Evolutionary conservation across 2,329 filamentous ascomycete species (phyloP), one percentile per base, ranked within the genome.

Genomic region (Erysiphe pulchra): DNA sequence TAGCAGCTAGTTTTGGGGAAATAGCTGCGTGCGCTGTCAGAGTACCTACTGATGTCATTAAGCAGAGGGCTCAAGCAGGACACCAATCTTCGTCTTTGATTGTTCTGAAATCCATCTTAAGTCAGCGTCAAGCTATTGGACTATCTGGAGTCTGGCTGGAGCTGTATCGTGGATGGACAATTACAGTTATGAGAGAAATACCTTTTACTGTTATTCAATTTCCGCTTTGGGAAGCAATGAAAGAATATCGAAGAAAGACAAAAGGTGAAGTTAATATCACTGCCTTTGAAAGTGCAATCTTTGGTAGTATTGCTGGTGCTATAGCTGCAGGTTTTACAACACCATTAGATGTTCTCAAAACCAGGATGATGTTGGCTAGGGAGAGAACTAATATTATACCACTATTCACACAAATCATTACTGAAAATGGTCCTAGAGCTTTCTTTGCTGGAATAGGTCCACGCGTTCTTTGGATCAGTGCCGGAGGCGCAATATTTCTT

Each of bases 201-300:
- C 90, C 90, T 4, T 98, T 98, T 57, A 95, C 92, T 2, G 77
- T 94, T 10, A 80, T 98, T 50, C 90, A 98, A 62, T 98, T 98
- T 60, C 90, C 90, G 41, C 70, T 98, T 50, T 98, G 90, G 90
- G 90, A 98, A 63, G 75, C 71, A 4, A 72, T 95, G 69, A 95
- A 94, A 69, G 67, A 68, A 38, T 82, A 73, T 70, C 68, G 75
- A 6, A 61, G 69, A 39, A 55, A 63, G 37, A 60, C 55, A 47
- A 60, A 65, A 42, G 58, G 64, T 41, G 57, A 56, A 32, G 51
- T 50, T 16, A 63, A 69, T 57, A 65, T 90, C 1, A 70, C 75
- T 14, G 85, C 80, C 0, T 62, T 70, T 1, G 85, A 93, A 63
- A 90, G 82, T 53, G 90, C 80, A 0, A 54, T 90, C 38, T 87